Percentiles rank a stretch among this genome's conserved stretches.
Evolutionary conservation across 495 filamentous ascomycete species (phyloP).

Genomic region (Letharia lupina): DNA sequence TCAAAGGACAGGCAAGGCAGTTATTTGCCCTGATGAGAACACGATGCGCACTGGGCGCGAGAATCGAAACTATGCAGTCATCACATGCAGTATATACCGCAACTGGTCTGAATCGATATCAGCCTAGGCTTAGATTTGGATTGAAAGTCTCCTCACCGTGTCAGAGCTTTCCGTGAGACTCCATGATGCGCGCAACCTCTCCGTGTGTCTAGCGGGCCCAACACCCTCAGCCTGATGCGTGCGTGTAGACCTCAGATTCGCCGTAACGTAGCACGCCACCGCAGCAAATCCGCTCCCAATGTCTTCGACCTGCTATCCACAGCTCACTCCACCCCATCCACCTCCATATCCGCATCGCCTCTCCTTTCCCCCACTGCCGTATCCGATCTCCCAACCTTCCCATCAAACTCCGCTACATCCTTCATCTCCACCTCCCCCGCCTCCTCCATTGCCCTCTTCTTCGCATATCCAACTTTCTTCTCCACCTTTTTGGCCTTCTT

Average conservation of each 20-base stretch:
- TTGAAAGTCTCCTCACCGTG: neutral
- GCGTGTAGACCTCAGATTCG: too few relatives aligned
- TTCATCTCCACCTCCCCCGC: constrained; percentile 25
- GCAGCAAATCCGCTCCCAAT: neutral
- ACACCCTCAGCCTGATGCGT: neutral
- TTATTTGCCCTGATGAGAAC: too few relatives aligned
- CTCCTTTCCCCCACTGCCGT: neutral
- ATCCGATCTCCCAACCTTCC: neutral
- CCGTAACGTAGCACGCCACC: neutral
- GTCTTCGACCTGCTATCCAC: neutral
- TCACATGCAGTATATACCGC: neutral
- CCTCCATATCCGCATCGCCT: constrained; percentile 12
- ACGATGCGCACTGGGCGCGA: neutral
- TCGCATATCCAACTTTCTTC: constrained; percentile 19
- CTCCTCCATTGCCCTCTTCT: constrained; percentile 18
- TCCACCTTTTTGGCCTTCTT: constrained; percentile 25
- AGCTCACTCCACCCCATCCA: constrained; percentile 8
- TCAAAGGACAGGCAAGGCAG: too few relatives aligned
- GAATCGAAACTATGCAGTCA: neutral
- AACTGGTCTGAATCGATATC: neutral
- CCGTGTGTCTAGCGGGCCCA: neutral
- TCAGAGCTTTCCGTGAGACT: neutral
- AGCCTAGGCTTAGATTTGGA: neutral
- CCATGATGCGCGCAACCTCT: neutral
- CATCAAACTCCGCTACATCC: constrained; percentile 17